Conservation (phyloP, 2,329 filamentous ascomycete genomes). For the Chrysoporthe austroafricana region DNA sequence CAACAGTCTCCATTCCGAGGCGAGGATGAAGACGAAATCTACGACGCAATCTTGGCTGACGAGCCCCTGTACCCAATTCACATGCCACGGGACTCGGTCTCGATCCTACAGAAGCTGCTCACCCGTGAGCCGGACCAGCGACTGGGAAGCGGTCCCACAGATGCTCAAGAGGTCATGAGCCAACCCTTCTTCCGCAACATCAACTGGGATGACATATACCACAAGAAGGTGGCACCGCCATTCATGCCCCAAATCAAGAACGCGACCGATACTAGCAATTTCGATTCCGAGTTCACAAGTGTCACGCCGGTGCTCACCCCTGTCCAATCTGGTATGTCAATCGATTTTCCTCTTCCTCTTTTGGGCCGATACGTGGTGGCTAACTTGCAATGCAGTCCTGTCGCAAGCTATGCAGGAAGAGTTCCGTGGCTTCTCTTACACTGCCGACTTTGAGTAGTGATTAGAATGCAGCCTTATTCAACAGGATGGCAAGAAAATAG, state of each 20-base stretch:
- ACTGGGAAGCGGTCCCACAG: slow-evolving; percentile 90
- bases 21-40: slow-evolving; percentile 99
- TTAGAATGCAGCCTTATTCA: not conserved
- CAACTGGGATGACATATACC: slow-evolving; percentile 98
- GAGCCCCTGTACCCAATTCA: slow-evolving; percentile 98
- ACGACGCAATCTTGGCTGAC: slow-evolving; percentile 96
- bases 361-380: slow-evolving; percentile 13
- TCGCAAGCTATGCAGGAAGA: slow-evolving; percentile 99
- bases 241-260: slow-evolving; percentile 90
- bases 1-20: slow-evolving; percentile 98
- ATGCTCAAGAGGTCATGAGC: slow-evolving; percentile 98
- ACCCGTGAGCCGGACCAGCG: slow-evolving; percentile 93
- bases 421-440: slow-evolving; percentile 98
- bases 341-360: not conserved
- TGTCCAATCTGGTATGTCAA: slow-evolving; percentile 86
- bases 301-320: slow-evolving; percentile 97
- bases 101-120: slow-evolving; percentile 94
- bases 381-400: slow-evolving; percentile 63
- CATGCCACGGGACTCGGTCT: slow-evolving; percentile 97
- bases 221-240: slow-evolving; percentile 88
- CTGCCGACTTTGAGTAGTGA: slow-evolving; percentile 78
- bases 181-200: slow-evolving; percentile 98
- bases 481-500: not conserved
- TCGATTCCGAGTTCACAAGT: slow-evolving; percentile 97
- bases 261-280: slow-evolving; percentile 98